These are phyloP conservation scores for Pythium dissimile DNA, from an alignment of 352 stramenopile genomes.

Conservation along the genomic window DNA sequence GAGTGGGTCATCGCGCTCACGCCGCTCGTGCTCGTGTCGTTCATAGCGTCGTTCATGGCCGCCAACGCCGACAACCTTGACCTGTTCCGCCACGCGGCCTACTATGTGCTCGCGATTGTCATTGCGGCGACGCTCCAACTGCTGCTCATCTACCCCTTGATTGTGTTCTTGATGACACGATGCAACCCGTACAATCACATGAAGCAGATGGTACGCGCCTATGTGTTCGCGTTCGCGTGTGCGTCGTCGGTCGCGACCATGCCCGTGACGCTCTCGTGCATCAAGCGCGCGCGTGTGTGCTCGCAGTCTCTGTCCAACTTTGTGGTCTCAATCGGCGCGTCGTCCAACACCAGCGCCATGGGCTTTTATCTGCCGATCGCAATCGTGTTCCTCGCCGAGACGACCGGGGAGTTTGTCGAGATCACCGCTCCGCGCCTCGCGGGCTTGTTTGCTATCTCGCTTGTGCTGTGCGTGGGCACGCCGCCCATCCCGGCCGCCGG, in stretches of 20 bases:
- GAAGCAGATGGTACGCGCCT: slow-evolving; percentile 53
- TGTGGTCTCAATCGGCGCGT: slow-evolving; percentile 64
- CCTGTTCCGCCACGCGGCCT: not conserved
- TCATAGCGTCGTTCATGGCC: slow-evolving; percentile 38
- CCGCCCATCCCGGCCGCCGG: slow-evolving; percentile 46
- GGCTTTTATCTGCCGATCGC: slow-evolving; percentile 59
- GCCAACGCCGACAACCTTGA: slow-evolving; percentile 19
- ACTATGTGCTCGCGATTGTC: slow-evolving; percentile 1
- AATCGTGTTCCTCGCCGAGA: slow-evolving; percentile 61
- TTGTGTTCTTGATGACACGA: slow-evolving; percentile 31
- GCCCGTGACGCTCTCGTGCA: slow-evolving; percentile 55
- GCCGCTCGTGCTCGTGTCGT: slow-evolving; percentile 4
- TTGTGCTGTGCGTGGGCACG: slow-evolving; percentile 45
- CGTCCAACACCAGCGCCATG: slow-evolving; percentile 53
- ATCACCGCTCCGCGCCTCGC: slow-evolving; percentile 42
- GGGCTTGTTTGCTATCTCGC: slow-evolving; percentile 49
- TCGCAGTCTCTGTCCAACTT: slow-evolving; percentile 73
- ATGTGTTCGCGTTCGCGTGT: slow-evolving; percentile 61
- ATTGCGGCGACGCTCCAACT: not conserved
- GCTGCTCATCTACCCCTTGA: not conserved
- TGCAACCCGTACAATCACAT: slow-evolving; percentile 74
- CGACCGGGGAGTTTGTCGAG: slow-evolving; percentile 38
- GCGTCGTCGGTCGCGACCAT: slow-evolving; percentile 63
- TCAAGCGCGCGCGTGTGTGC: slow-evolving; percentile 56
- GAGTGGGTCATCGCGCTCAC: not conserved